Evolutionary conservation across 2,329 filamentous ascomycete species (phyloP), one percentile per base, ranked within the genome.

Genomic region (Fusarium sp.): DNA sequence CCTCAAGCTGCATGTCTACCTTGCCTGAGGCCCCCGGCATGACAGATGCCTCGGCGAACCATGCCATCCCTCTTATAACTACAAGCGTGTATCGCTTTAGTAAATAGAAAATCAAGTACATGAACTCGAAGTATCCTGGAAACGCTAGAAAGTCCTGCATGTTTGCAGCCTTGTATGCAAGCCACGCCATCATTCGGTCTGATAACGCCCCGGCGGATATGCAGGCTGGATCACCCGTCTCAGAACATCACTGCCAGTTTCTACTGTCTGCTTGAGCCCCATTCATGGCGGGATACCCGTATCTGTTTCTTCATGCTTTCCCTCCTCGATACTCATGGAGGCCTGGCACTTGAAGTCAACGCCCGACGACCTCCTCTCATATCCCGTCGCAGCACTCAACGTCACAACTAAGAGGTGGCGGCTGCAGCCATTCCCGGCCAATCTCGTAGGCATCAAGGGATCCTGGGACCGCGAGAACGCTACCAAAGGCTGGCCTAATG

Each of bases 371-470:
- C 56, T 58, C 56, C 32, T 38, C 35, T n/a, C 56, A 58, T 58
- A 58, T 14, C 56, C 33, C 56, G 32, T 58, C 56, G 56, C 56
- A 58, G 56, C 56, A n/a, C 56, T 58, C 14, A 58, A 58, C 56
- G 20, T 58, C 56, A 58, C 56, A 20, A 58, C 56, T 14, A 12
- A 35, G 33, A 58, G 33, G 56, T 58, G 56, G 56, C 56, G 56
- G 33, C 9, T 58, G 17, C 56, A 37, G 33, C 56, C 32, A 10
- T 58, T 58, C 14, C 56, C 56, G 14, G 14, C 30, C 32, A 58
- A 58, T 32, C 22, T 58, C 20, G 20, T 58, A 17, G 56, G 56
- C 33, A 58, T 58, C 20, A 27, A 58, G 56, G 56, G 56, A 37
- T 22, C 4, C 20, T 58, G 56, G 56, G 32, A 58, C 15, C 33